Evolutionary conservation across 768 basidiomycete species (phyloP).

Genomic region (Pleurotus sapidus): DNA sequence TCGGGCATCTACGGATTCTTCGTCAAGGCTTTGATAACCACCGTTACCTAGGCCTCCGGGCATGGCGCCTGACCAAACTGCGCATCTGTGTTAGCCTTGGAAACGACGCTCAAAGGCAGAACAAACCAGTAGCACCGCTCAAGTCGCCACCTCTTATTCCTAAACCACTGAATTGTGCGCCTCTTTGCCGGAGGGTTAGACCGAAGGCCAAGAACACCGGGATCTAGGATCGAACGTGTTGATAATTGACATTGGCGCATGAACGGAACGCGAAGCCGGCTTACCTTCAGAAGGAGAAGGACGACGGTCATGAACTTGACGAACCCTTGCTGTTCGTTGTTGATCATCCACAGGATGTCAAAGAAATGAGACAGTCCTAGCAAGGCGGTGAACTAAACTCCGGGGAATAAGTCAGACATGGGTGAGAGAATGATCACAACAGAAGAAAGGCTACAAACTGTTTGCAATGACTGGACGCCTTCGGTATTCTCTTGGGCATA

Average conservation of each 20-base stretch:
- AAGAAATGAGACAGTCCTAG: slow-evolving; percentile 59
- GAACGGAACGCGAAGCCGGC: neutral
- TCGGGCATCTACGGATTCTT: slow-evolving; percentile 33
- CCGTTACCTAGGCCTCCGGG: slow-evolving; percentile 63
- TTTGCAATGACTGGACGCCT: slow-evolving; percentile 59
- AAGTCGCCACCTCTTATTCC: slow-evolving; percentile 44
- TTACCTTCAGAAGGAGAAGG: slow-evolving; percentile 58
- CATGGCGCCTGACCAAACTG: slow-evolving; percentile 68
- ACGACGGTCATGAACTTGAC: slow-evolving; percentile 52
- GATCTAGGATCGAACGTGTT: slow-evolving; percentile 32
- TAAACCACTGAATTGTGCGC: slow-evolving; percentile 50
- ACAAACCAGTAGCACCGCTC: slow-evolving; percentile 53
- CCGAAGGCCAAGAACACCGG: slow-evolving; percentile 57
- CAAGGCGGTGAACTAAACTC: slow-evolving; percentile 58
- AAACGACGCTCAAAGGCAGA: neutral
- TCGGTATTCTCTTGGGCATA: slow-evolving; percentile 72
- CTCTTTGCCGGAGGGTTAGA: slow-evolving; percentile 54
- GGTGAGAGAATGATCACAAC: slow-evolving; percentile 1
- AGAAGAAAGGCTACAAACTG: slow-evolving; percentile 34
- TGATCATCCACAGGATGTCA: slow-evolving; percentile 71
- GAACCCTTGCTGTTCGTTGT: slow-evolving; percentile 52
- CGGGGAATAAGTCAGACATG: neutral
- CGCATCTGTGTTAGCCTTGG: slow-evolving; percentile 5
- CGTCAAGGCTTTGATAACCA: slow-evolving; percentile 64
- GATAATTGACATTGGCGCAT: neutral